Conservation (phyloP, 495 filamentous ascomycete species). For the Penicillium subrubescens region DNA sequence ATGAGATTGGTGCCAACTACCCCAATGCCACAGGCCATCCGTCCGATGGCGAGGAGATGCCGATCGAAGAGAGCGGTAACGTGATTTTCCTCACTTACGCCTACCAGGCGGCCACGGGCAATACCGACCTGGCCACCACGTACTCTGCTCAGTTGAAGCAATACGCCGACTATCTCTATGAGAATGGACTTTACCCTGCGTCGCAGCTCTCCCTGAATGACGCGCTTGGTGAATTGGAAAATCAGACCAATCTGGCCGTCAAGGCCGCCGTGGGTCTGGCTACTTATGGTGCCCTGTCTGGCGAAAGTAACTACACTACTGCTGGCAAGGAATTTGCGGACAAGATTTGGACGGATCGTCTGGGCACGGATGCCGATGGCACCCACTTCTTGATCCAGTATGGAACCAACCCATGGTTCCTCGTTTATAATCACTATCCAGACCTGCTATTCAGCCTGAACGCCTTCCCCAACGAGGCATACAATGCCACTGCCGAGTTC, state of each 20-base stretch:
- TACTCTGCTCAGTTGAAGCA: constrained; percentile 35
- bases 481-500: constrained; percentile 35
- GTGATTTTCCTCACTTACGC: constrained; percentile 44
- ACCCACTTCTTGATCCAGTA: constrained; percentile 46
- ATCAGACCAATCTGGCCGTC: constrained; percentile 55
- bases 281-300: constrained; percentile 38
- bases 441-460: constrained; percentile 42
- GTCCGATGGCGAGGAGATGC: constrained; percentile 36
- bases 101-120: constrained; percentile 38
- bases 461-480: constrained; percentile 37
- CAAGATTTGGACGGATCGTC: constrained; percentile 40
- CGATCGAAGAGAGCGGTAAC: constrained; percentile 41
- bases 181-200: constrained; percentile 43
- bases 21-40: constrained; percentile 48
- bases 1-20: constrained; percentile 40
- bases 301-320: constrained; percentile 37
- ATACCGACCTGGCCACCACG: constrained; percentile 28
- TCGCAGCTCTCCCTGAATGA: constrained; percentile 54
- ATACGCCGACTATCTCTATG: constrained; percentile 51
- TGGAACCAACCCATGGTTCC: constrained; percentile 35
- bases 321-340: constrained; percentile 36
- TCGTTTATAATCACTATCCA: constrained; percentile 42
- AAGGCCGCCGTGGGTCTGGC: constrained; percentile 52
- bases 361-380: constrained; percentile 36
- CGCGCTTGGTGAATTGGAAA: constrained; percentile 44